phyloP scores from a whole-genome alignment of 140 eudicot genomes.

The Ambrosia hybrid region DNA sequence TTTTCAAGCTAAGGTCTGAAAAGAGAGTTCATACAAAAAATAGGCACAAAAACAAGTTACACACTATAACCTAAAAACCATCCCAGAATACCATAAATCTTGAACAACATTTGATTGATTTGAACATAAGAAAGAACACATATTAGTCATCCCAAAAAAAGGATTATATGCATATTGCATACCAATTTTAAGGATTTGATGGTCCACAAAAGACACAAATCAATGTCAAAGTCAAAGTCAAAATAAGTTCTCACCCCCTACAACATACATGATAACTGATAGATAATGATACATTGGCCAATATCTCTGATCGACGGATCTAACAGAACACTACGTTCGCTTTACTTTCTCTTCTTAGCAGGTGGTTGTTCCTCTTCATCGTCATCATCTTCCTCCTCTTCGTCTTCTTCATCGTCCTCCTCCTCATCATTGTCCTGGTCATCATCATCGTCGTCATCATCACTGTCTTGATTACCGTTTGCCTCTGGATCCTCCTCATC shows the following conservation, averaged over 20 bases:
- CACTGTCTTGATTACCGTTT: conserved; percentile 67
- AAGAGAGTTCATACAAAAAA: not conserved
- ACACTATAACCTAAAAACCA: not conserved
- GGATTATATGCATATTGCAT: conserved; percentile 20
- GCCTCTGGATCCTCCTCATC: conserved; percentile 53
- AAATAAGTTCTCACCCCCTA: conserved; percentile 18
- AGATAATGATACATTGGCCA: conserved; percentile 30
- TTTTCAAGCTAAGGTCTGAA: conserved; percentile 9
- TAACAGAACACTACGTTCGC: conserved; percentile 12
- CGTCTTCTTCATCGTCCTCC: conserved; percentile 56
- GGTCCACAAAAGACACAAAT: conserved; percentile 22
- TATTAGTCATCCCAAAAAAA: conserved; percentile 19
- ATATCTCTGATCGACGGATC: conserved; percentile 16
- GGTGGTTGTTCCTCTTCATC: conserved; percentile 92
- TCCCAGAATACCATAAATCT: not conserved
- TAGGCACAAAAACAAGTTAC: not conserved
- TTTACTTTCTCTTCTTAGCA: conserved; percentile 90
- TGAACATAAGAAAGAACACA: not conserved
- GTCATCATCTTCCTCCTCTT: conserved; percentile 67
- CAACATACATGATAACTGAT: conserved; percentile 24
- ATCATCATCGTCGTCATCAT: conserved; percentile 50
- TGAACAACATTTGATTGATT: not conserved
- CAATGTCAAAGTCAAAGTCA: conserved; percentile 24
- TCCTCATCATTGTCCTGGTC: conserved; percentile 17
- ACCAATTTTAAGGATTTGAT: conserved; percentile 23